phyloP scores from a whole-genome alignment of 2,329 filamentous ascomycete species.

The Colletotrichum neosansevieriae region DNA sequence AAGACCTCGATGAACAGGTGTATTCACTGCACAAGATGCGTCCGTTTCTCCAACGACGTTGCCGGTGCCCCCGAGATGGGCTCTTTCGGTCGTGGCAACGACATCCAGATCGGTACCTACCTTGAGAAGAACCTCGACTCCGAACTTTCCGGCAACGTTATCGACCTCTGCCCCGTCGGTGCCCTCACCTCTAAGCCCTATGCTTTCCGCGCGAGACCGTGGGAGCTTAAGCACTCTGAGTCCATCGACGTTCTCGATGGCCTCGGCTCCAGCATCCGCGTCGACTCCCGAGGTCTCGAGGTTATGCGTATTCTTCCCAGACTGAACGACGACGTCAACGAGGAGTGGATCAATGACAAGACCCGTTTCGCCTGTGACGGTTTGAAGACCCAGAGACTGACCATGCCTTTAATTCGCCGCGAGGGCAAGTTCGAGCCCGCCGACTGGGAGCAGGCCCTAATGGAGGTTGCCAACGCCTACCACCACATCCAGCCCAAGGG shows the following conservation, averaged over 20 bases:
- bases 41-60: conserved; percentile 97
- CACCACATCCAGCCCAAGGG: conserved; percentile 83
- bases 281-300: conserved; percentile 92
- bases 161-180: conserved; percentile 97
- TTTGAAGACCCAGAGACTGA: conserved; percentile 94
- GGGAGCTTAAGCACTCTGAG: conserved; percentile 97
- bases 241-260: conserved; percentile 95
- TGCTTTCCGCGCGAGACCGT: conserved; percentile 94
- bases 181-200: conserved; percentile 98
- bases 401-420: conserved; percentile 88
- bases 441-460: conserved; percentile 94
- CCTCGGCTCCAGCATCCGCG: conserved; percentile 92
- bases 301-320: conserved; percentile 95
- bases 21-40: conserved; percentile 98
- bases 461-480: conserved; percentile 86
- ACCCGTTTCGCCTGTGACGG: conserved; percentile 96
- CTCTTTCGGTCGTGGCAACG: conserved; percentile 93
- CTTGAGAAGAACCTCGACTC: conserved; percentile 93
- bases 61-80: conserved; percentile 96
- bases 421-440: conserved; percentile 93
- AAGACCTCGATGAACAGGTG: conserved; percentile 99
- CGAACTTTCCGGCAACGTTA: conserved; percentile 96
- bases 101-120: conserved; percentile 98
- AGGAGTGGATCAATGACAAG: conserved; percentile 99
- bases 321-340: conserved; percentile 97